Evolutionary conservation across 768 basidiomycete species (phyloP), one percentile per base, ranked within the genome.

Genomic region (Amanita inopinata): DNA sequence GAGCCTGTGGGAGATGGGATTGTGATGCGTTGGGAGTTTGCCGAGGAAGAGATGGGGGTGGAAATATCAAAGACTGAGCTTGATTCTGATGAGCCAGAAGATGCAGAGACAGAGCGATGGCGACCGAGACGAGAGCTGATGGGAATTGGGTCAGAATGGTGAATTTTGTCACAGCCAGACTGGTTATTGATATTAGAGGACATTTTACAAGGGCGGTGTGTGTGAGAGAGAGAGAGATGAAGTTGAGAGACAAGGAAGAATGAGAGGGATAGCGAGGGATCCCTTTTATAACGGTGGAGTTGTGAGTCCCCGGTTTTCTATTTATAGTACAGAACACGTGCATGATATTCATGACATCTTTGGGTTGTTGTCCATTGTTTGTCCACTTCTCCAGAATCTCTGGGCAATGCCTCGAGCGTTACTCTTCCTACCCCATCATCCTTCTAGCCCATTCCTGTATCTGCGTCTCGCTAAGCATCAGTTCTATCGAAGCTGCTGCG

Each of bases 71-170:
- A 67, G 9, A 74, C 65, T 1, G 80, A 74, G 44, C 66, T 67
- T 33, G 73, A 75, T 47, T 62, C 66, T 11, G 76, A 75, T 0
- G 78, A 75, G 27, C 66, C 62, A 0, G 80, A 82, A 4, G 80
- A 81, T 33, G 77, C 58, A 0, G 83, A 85, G 33, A 66, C 56
- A 10, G 83, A 82, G 40, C 83, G 81, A 9, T 63, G 56, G 25
- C 82, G 70, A 34, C 61, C 54, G 23, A 69, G 63, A 5, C 32
- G 38, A 23, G 61, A 52, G 31, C 64, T 56, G 53, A 82, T 77
- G 43, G 79, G 69, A 54, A 87, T 86, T 38, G 83, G 83, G 33
- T 72, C 69, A 15, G 82, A 76, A 58, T 65, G 81, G 28, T 67
- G 71, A 40, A 53, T 42, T 35, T 56, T 56, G 43, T 59, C 48